These are phyloP conservation scores for Cryptococcus sp. DNA, from an alignment of 1,284 basidiomycete species.

Conservation along the genomic window DNA sequence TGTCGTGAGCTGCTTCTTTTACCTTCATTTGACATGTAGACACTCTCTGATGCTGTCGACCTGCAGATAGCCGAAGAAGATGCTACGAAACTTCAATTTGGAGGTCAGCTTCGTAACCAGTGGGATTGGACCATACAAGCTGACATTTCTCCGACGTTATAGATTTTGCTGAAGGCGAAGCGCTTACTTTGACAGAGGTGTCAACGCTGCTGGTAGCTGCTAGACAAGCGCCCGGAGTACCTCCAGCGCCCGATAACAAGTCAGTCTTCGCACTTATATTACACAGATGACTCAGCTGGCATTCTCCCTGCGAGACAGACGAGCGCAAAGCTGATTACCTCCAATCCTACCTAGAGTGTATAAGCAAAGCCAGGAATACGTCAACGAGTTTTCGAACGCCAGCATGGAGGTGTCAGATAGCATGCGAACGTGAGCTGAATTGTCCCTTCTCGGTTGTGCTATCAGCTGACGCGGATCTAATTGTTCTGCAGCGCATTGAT, in stretches of 20 bases:
- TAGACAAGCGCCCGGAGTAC: slow-evolving; percentile 33
- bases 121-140: background rate
- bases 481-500: slow-evolving; percentile 26
- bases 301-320: no score
- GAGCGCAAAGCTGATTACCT: background rate
- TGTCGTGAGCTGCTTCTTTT: slow-evolving; percentile 16
- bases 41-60: background rate
- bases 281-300: no score
- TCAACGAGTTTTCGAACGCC: slow-evolving; percentile 43
- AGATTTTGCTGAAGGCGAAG: slow-evolving; percentile 49
- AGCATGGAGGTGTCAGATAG: slow-evolving; percentile 31
- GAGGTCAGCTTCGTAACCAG: slow-evolving; percentile 29
- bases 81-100: slow-evolving; percentile 51
- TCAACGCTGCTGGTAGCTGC: slow-evolving; percentile 34
- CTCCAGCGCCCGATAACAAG: slow-evolving; percentile 50
- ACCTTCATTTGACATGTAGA: background rate
- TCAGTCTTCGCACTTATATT: slow-evolving; percentile 16
- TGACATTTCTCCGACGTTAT: background rate
- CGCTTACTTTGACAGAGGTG: slow-evolving; percentile 46
- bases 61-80: slow-evolving; percentile 44
- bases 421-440: slow-evolving; percentile 45
- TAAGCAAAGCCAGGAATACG: slow-evolving; percentile 43
- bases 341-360: slow-evolving; percentile 34
- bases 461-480: background rate
- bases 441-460: no score